Conservation (phyloP, 768 basidiomycete genomes). For the Kwoniella newhampshirensis region DNA sequence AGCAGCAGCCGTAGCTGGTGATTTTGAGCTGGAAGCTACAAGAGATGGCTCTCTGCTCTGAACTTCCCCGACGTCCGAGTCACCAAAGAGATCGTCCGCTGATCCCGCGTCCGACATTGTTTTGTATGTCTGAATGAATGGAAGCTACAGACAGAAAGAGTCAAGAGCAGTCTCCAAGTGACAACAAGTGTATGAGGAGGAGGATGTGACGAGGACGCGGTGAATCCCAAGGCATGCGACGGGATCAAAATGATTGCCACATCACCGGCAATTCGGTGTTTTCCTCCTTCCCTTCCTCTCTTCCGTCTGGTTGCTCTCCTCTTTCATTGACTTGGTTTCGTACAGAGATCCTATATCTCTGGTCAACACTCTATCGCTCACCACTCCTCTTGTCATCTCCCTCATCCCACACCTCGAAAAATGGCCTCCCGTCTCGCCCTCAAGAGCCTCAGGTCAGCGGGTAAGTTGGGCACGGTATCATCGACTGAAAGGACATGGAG, state of each 20-base stretch:
- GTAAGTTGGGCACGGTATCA: conserved; percentile 24
- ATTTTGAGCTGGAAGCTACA: conserved; percentile 28
- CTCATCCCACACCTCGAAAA: conserved; percentile 19
- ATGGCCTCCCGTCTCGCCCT: conserved; percentile 48
- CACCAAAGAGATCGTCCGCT: conserved; percentile 43
- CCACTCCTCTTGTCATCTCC: not conserved
- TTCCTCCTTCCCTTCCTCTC: conserved; percentile 1
- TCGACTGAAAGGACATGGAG: not conserved
- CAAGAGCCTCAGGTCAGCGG: conserved; percentile 41
- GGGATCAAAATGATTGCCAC: conserved; percentile 1
- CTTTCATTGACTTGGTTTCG: not conserved
- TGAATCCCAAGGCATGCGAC: no score
- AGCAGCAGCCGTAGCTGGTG: conserved; percentile 13
- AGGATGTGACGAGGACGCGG: no score
- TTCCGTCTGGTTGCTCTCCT: not conserved
- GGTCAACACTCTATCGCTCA: not conserved
- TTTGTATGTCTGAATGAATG: conserved; percentile 1
- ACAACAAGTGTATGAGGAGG: no score
- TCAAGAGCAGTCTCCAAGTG: no score
- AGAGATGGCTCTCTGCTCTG: conserved; percentile 17
- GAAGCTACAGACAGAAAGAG: no score
- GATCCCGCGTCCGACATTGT: conserved; percentile 37
- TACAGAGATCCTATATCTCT: not conserved
- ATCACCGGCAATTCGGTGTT: conserved; percentile 3
- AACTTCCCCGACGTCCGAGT: conserved; percentile 25